Evolutionary conservation across 163 green algal species (phyloP).

Genomic region (Chloroidium sp.): DNA sequence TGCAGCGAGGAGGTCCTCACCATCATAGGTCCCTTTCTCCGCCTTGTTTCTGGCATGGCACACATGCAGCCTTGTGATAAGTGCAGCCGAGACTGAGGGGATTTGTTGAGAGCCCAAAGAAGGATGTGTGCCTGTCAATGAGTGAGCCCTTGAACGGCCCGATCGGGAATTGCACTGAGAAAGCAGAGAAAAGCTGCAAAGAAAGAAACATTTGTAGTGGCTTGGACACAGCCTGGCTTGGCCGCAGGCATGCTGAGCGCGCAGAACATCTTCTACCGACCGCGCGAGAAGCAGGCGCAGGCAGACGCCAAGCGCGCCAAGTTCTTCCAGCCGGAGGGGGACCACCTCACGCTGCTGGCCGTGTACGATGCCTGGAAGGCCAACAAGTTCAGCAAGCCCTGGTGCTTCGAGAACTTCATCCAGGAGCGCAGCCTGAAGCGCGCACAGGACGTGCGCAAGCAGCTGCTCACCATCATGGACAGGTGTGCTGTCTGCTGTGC

Average conservation of each 20-base stretch:
- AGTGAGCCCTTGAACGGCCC: too few species aligned
- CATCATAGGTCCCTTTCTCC: conserved; percentile 38
- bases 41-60: neutral
- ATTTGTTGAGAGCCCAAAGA: too few species aligned
- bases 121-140: too few species aligned
- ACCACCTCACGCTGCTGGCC: conserved; percentile 94
- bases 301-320: conserved; percentile 94
- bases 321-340: conserved; percentile 95
- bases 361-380: conserved; percentile 98
- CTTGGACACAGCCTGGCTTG: conserved; percentile 19
- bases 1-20: conserved; percentile 96
- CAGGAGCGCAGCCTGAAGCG: conserved; percentile 79
- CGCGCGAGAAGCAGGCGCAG: conserved; percentile 88
- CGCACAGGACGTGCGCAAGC: conserved; percentile 93
- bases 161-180: too few species aligned
- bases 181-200: too few species aligned
- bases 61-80: too few species aligned
- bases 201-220: too few species aligned
- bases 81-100: too few species aligned
- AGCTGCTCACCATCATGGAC: conserved; percentile 99
- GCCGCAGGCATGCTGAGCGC: conserved; percentile 74
- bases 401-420: conserved; percentile 97
- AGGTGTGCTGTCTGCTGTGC: neutral
- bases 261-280: conserved; percentile 98
- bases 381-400: conserved; percentile 91